A percentile compares a stretch with the other conserved stretches of the same genome.
Evolutionary conservation across 768 basidiomycete genomes (phyloP).

Genomic region (Mycena indigotica): DNA sequence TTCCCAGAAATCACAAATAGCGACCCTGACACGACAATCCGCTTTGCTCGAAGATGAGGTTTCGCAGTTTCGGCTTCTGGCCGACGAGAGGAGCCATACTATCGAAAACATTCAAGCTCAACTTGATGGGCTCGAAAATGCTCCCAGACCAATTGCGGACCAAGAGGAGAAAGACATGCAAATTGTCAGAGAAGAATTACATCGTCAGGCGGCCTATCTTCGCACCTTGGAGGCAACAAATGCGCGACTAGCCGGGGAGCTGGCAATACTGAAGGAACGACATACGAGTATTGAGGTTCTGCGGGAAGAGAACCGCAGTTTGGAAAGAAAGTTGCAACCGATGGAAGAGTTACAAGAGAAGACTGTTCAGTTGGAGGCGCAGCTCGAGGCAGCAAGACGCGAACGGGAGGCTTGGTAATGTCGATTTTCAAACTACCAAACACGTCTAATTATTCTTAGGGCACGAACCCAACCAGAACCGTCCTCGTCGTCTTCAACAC

Average conservation of each 20-base stretch:
- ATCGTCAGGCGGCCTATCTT: constrained; percentile 64
- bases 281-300: constrained; percentile 69
- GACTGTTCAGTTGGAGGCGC: constrained; percentile 61
- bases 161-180: constrained; percentile 58
- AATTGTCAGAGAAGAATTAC: constrained; percentile 68
- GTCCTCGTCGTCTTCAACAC: constrained; percentile 45
- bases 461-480: constrained; percentile 33
- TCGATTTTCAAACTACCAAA: neutral
- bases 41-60: constrained; percentile 53
- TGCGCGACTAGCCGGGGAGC: constrained; percentile 53
- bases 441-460: constrained; percentile 11
- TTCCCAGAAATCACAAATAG: constrained; percentile 53
- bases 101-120: constrained; percentile 49
- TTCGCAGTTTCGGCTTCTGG: constrained; percentile 40
- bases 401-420: constrained; percentile 61
- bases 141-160: constrained; percentile 34
- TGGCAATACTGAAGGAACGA: constrained; percentile 54
- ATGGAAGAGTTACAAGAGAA: constrained; percentile 59
- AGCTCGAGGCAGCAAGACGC: constrained; percentile 58
- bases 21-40: constrained; percentile 48
- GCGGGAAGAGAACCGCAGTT: constrained; percentile 68
- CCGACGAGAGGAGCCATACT: constrained; percentile 42
- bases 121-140: constrained; percentile 46
- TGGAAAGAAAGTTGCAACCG: constrained; percentile 54
- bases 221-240: constrained; percentile 63